Percentiles rank a stretch among this genome's conserved stretches.
These are phyloP conservation scores for Hanseniaspora nectarophila DNA, from an alignment of 805 yeast species.

Conservation along the genomic window DNA sequence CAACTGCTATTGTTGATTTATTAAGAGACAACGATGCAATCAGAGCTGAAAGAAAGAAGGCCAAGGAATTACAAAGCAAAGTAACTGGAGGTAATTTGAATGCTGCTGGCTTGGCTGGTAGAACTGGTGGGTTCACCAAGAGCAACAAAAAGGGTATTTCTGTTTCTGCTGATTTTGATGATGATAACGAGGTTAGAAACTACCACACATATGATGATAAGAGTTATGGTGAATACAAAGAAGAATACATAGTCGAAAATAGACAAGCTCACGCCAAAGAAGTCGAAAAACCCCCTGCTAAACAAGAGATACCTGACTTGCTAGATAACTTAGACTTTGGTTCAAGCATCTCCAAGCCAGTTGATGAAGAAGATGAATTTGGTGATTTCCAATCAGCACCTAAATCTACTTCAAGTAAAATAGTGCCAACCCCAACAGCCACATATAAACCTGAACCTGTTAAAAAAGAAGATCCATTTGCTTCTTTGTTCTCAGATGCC, in stretches of 20 bases:
- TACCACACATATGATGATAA: constrained; percentile 24
- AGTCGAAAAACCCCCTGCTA: constrained; percentile 16
- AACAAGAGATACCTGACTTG: constrained; percentile 13
- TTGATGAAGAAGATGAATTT: constrained; percentile 58
- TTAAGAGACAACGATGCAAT: constrained; percentile 66
- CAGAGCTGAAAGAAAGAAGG: constrained; percentile 77
- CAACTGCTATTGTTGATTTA: constrained; percentile 59
- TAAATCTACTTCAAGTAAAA: constrained; percentile 23
- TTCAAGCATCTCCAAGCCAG: constrained; percentile 16
- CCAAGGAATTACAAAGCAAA: constrained; percentile 74
- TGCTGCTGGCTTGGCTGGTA: constrained; percentile 16
- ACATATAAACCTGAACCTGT: constrained; percentile 15
- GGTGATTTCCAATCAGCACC: constrained; percentile 72
- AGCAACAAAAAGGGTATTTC: constrained; percentile 25
- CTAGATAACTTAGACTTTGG: constrained; percentile 1
- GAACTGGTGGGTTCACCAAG: constrained; percentile 14
- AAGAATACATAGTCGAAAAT: constrained; percentile 33
- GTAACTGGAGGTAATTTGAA: constrained; percentile 51
- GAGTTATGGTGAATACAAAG: constrained; percentile 24
- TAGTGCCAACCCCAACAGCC: constrained; percentile 16
- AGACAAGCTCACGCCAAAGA: constrained; percentile 26
- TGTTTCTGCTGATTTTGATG: constrained; percentile 32
- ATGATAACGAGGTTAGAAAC: constrained; percentile 45
- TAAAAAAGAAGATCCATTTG: constrained; percentile 53
- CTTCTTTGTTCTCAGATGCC: constrained; percentile 57